Conservation (phyloP, 345 rosid genomes). For the Sisymbrium irio region DNA sequence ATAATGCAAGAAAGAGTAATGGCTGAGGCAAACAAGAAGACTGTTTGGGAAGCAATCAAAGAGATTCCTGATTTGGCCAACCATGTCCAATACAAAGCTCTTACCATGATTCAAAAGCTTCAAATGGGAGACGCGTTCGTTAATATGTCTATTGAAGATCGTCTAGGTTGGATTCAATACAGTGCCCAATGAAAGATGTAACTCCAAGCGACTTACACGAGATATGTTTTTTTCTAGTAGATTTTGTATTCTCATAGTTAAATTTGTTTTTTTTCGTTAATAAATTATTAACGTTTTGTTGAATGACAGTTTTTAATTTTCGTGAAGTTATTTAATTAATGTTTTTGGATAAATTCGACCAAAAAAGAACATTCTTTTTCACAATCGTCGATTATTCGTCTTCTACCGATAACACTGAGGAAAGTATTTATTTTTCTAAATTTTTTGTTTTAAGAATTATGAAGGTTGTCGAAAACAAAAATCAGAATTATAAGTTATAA, state of each 20-base stretch:
- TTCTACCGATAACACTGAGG: too few species aligned
- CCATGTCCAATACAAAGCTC: not conserved
- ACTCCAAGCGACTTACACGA: not conserved
- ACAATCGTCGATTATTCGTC: too few species aligned
- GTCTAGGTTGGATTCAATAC: slow-evolving; percentile 8
- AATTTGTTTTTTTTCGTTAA: not conserved
- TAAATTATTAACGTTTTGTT: too few species aligned
- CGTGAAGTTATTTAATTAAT: too few species aligned
- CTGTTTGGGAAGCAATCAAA: slow-evolving; percentile 2
- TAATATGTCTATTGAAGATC: slow-evolving; percentile 12
- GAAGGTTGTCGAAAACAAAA: too few species aligned
- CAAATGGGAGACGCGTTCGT: not conserved
- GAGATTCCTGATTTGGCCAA: slow-evolving; percentile 13
- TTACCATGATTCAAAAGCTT: slow-evolving; percentile 12
- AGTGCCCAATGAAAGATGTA: not conserved
- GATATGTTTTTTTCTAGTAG: not conserved
- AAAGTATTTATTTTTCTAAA: too few species aligned
- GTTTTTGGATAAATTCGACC: too few species aligned
- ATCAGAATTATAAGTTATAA: too few species aligned
- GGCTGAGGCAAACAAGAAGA: not conserved
- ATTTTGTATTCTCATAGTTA: not conserved
- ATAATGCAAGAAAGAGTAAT: not conserved
- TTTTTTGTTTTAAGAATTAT: too few species aligned
- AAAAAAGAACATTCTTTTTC: too few species aligned
- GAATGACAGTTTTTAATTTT: too few species aligned